These are phyloP conservation scores for Rhizopogon vinicolor DNA, from an alignment of 768 basidiomycete genomes.

Conservation along the genomic window DNA sequence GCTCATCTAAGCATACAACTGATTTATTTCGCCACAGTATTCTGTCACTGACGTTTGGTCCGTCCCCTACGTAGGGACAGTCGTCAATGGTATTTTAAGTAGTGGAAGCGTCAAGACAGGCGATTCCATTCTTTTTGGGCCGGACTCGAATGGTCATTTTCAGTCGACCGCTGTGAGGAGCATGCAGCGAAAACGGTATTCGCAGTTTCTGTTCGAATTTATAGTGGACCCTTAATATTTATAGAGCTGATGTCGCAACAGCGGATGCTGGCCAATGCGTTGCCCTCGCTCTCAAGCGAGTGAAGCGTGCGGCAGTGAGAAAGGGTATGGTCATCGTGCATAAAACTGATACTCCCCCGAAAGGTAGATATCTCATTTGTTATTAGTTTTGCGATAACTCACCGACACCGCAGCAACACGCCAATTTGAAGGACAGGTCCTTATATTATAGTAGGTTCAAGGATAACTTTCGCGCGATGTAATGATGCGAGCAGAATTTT, in stretches of 20 bases:
- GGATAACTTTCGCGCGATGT: neutral
- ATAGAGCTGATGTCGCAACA: constrained; percentile 69
- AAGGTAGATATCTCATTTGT: constrained; percentile 40
- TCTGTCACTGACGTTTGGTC: constrained; percentile 87
- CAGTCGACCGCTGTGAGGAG: constrained; percentile 76
- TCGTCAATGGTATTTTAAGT: constrained; percentile 82
- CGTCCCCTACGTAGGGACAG: constrained; percentile 81
- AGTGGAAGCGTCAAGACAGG: constrained; percentile 72
- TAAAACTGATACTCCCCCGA: constrained; percentile 73
- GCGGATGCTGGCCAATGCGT: constrained; percentile 98
- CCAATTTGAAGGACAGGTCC: constrained; percentile 89
- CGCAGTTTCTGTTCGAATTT: constrained; percentile 2
- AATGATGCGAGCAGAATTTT: neutral
- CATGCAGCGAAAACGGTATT: constrained; percentile 89
- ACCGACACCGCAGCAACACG: constrained; percentile 50
- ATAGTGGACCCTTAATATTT: constrained; percentile 2
- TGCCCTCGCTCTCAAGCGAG: constrained; percentile 86
- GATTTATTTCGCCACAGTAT: constrained; percentile 42
- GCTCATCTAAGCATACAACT: neutral
- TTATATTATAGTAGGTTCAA: constrained; percentile 79
- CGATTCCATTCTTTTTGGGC: constrained; percentile 81
- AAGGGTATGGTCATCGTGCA: constrained; percentile 95
- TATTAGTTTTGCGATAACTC: neutral
- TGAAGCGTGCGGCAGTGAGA: constrained; percentile 72
- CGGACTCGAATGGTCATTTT: constrained; percentile 90